Evolutionary conservation across 257 asterid species (phyloP).

Genomic region (Datura wrightii): DNA sequence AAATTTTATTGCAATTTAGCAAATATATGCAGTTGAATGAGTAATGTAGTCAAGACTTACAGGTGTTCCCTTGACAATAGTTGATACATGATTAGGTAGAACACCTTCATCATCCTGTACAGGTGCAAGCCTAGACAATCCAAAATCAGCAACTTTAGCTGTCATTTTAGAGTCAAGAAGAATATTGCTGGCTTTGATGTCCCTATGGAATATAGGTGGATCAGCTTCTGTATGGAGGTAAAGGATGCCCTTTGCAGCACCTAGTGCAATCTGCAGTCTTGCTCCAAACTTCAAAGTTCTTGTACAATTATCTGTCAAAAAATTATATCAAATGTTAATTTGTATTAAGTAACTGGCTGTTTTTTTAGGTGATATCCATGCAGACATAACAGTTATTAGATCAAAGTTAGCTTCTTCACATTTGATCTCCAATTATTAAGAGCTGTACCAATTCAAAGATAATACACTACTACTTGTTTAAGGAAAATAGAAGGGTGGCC

Average conservation of each 20-base stretch:
- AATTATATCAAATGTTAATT: background rate
- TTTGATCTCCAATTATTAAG: background rate
- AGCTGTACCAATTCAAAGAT: background rate
- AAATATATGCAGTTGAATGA: background rate
- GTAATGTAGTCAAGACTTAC: slow-evolving; percentile 47
- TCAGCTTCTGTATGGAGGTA: slow-evolving; percentile 94
- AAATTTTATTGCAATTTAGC: background rate
- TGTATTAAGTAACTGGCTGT: background rate
- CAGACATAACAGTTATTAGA: background rate
- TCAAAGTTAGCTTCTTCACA: background rate
- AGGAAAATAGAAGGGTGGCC: background rate
- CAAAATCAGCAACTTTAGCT: slow-evolving; percentile 93
- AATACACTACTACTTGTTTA: background rate
- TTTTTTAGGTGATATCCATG: background rate
- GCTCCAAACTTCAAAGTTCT: slow-evolving; percentile 59
- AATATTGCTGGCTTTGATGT: slow-evolving; percentile 86
- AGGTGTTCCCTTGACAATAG: slow-evolving; percentile 91
- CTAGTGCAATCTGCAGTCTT: slow-evolving; percentile 70
- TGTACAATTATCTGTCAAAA: slow-evolving; percentile 53
- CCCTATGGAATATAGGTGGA: slow-evolving; percentile 94
- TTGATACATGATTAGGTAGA: slow-evolving; percentile 62
- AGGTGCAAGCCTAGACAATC: slow-evolving; percentile 91
- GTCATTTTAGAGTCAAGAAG: slow-evolving; percentile 72
- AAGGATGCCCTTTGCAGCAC: slow-evolving; percentile 80
- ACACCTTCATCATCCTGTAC: slow-evolving; percentile 59